Evolutionary conservation across 176 grass and related monocot species (phyloP), one percentile per base, ranked within the genome.

Genomic region (Echinochloa phyllopogon): DNA sequence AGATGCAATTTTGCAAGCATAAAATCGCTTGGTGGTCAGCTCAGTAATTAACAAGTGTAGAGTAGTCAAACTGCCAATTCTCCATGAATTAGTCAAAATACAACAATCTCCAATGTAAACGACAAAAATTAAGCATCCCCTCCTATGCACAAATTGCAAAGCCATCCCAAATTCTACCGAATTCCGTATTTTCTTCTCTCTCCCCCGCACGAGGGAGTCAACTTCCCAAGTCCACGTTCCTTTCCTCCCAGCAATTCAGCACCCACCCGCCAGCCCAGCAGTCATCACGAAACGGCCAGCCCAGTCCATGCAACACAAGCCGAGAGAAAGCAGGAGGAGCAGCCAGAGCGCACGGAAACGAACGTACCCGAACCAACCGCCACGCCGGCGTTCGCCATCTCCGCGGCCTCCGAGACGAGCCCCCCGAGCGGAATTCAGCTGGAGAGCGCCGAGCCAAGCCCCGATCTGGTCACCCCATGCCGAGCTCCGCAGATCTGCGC

Each of bases 381-480:
- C 13, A 16, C 56, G 56, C 72, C 83, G 78, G 78, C 63, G 69
- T 62, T 53, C 6, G 65, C 65, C 88, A 90, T 90, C 45, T 13
- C 57, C 27, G 68, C 24, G 6, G 66, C 73, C 33, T 44, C 74
- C 12, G 38, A 48, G 56, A 37, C 56, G 24, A 83, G 12, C 0
- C 44, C 47, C 58, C 4, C 24, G 15, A 25, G 24, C 66, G 43
- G 45, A 86, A 86, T 57, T 82, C 15, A 78, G 83, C 1, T 3
- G 20, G 2, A 40, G 11, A 45, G 69, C 52, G 21, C 15, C 36
- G 37, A 3, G 49, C 21, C 37, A 0, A 18, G 38, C 9, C 70
- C 78, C 49, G 88, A 90, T 86, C 72, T 56, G 83, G 71, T 86
- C 88, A 86, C 83, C 65, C 78, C 83, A 90, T 90, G 65, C 24